Conservation (phyloP, 148 eudicot species). For the Rhododendron mucronatum region DNA sequence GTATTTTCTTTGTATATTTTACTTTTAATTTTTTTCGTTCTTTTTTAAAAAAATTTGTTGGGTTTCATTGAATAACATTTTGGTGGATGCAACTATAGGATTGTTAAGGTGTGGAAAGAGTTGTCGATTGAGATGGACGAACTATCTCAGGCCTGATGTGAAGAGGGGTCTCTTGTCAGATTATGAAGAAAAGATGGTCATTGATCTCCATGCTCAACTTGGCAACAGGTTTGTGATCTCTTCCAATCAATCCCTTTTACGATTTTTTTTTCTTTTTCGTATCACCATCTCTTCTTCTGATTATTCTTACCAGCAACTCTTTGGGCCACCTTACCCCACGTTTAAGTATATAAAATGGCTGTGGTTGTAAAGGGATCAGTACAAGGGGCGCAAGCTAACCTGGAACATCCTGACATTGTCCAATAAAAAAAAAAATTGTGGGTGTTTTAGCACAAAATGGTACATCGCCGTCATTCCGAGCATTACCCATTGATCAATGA, state of each 20-base stretch:
- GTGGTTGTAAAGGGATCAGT: no score
- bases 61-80: neutral
- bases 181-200: constrained; percentile 46
- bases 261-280: neutral
- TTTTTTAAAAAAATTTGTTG: neutral
- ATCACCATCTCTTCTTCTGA: neutral
- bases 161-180: constrained; percentile 50
- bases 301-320: no score
- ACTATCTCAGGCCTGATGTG: constrained; percentile 50
- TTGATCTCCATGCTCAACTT: constrained; percentile 57
- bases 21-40: neutral
- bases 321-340: neutral
- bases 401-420: no score
- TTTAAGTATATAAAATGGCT: no score
- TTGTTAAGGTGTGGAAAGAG: constrained; percentile 53
- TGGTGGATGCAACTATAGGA: constrained; percentile 24
- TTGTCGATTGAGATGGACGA: constrained; percentile 58
- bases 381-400: no score
- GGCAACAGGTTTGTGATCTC: constrained; percentile 38
- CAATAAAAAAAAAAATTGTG: no score
- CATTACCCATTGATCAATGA: no score
- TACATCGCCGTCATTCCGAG: no score
- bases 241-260: neutral
- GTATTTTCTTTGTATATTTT: no score
- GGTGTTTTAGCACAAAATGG: no score